Evolutionary conservation across 495 filamentous ascomycete species (phyloP).

Genomic region (Penicillium verhagenii): DNA sequence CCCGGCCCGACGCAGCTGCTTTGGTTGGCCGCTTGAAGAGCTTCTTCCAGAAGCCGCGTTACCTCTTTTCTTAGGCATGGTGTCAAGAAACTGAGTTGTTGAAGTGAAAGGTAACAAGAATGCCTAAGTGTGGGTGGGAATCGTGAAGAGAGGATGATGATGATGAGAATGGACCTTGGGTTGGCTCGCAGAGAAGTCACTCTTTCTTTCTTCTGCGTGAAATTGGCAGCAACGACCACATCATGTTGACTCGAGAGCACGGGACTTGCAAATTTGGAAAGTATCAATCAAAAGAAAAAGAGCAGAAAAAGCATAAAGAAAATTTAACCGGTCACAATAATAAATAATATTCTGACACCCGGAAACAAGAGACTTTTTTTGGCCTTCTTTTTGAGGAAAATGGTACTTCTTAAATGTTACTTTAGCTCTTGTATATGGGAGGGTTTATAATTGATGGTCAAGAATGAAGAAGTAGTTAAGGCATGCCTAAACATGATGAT

Average conservation of each 20-base stretch:
- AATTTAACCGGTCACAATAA: not conserved
- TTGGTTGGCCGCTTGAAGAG: not conserved
- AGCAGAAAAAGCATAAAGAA: not conserved
- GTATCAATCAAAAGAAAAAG: not conserved
- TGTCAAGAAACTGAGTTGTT: not conserved
- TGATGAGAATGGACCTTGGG: not conserved
- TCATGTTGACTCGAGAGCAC: not conserved
- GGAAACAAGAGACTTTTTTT: not conserved
- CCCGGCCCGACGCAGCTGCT: not conserved
- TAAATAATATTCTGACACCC: not conserved
- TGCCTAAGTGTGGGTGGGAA: not conserved
- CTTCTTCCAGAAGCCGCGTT: not conserved
- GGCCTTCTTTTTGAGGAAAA: not conserved
- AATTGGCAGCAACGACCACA: not conserved
- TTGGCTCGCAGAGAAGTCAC: not conserved
- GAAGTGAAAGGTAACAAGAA: not conserved
- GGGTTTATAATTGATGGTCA: not conserved
- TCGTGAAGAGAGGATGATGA: not conserved
- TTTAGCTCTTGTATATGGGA: not conserved
- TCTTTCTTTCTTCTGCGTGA: not conserved
- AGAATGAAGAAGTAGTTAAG: not conserved
- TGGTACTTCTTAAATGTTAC: not conserved
- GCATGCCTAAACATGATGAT: not conserved
- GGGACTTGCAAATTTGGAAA: not conserved
- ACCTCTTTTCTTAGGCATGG: not conserved